Base-by-base conservation (phyloP, 495 filamentous ascomycete genomes). In the Penicillium bialowiezense region DNA sequence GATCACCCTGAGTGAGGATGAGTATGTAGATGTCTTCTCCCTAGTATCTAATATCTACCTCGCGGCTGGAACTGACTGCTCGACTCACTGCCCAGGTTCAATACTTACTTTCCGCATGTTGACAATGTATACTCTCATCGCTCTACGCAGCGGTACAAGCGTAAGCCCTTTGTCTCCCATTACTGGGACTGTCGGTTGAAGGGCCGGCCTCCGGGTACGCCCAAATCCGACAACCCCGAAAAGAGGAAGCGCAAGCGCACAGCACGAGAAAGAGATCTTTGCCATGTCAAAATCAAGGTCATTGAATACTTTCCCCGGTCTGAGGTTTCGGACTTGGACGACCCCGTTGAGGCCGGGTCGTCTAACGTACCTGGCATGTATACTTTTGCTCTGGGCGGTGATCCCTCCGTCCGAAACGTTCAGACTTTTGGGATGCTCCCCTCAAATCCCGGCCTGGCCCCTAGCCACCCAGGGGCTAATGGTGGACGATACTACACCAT, bases 71-170 rank as follows among this genome's bases (percentile, higher is more conserved):
- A 26, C 23, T 26, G 8, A 26, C 23, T 26, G 8, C 8, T 26
- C 23, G 4, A 26, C 8, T 26, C 45, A 42, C 10, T 12, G 29
- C 36, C 23, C 23, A 92, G 89, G 64, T 93, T 88, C 68, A 82
- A 88, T 55, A 91, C 82, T 15, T 96, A 93, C 68, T 96, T 91
- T 62, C 89, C 89, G 0, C 89, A 92, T 66, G 77, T 95, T 59
- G 90, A 96, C 68, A 96, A 96, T 64, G 82, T 96, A 39, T 96
- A 92, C 65, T 92, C 89, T 14, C 90, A 93, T 70, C 85, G 90
- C 39, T 92, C 90, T 3, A 92, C 89, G 3, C 89, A 95, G 60
- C 75, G 76, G 44, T 91, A 91, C 68, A 93, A 96, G 68, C 85
- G 85, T 53, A 90, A 88, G 48, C 85, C 87, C 10, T 87, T 91